A percentile compares a stretch with the other conserved stretches of the same genome.
These are phyloP conservation scores for Gonapodya sp. DNA, from an alignment of 192 early-diverging fungal genomes.

Conservation along the genomic window DNA sequence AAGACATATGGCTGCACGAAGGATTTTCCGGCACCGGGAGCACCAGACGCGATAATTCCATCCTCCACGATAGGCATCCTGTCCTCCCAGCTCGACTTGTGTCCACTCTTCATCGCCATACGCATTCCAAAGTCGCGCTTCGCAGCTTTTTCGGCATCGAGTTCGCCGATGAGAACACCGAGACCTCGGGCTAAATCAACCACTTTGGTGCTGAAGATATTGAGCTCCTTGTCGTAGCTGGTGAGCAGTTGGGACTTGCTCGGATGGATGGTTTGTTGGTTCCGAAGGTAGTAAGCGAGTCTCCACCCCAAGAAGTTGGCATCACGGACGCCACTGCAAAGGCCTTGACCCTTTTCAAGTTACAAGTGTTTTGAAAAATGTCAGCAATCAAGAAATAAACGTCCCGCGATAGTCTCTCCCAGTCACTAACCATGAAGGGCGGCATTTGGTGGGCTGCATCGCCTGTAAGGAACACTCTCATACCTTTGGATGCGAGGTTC, in stretches of 20 bases:
- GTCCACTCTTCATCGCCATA: not conserved
- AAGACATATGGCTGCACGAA: not conserved
- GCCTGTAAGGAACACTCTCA: not conserved
- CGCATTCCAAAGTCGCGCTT: not conserved
- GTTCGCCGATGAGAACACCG: not conserved
- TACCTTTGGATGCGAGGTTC: not conserved
- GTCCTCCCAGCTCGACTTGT: not conserved
- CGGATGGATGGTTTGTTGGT: not conserved
- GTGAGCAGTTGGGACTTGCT: not conserved
- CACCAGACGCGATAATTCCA: not conserved
- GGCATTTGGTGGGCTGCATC: slow-evolving; percentile 1
- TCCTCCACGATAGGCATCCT: not conserved
- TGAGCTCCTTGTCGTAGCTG: not conserved
- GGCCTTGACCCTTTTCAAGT: slow-evolving; percentile 32
- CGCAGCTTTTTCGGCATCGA: not conserved
- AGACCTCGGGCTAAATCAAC: not conserved
- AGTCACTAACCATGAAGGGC: not conserved
- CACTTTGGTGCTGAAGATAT: not conserved
- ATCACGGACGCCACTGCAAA: slow-evolving; percentile 32
- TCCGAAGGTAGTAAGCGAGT: slow-evolving; percentile 14
- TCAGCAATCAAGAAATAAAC: too few species aligned
- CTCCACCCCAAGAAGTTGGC: slow-evolving; percentile 36
- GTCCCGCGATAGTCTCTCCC: too few species aligned
- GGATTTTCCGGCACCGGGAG: not conserved
- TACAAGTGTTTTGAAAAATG: too few species aligned